phyloP scores from a whole-genome alignment of 768 basidiomycete genomes.

The Trichaptum fuscoviolaceum region DNA sequence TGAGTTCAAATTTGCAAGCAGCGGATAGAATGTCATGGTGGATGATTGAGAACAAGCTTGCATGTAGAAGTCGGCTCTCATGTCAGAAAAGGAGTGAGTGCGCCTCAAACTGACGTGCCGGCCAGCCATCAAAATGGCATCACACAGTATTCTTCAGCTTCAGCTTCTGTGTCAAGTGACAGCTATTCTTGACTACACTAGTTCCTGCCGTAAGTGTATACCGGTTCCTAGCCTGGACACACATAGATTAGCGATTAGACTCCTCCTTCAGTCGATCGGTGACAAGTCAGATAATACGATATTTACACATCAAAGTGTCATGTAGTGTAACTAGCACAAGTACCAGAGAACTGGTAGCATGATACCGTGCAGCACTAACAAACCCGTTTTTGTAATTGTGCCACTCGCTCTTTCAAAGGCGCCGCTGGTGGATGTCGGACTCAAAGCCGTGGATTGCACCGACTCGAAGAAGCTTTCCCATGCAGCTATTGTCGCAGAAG shows the following conservation, averaged over 20 bases:
- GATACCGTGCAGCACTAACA: neutral
- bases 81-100: too few species aligned
- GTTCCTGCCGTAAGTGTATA: neutral
- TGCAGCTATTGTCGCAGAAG: constrained; percentile 48
- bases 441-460: constrained; percentile 27
- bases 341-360: neutral
- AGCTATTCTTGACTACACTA: neutral
- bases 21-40: too few species aligned
- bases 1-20: neutral
- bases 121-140: too few species aligned
- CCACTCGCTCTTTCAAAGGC: neutral
- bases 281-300: neutral
- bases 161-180: neutral
- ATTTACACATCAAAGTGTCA: neutral
- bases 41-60: too few species aligned
- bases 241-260: neutral
- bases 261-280: neutral
- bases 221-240: neutral
- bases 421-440: neutral
- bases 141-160: too few species aligned
- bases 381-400: neutral
- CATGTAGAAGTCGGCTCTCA: too few species aligned
- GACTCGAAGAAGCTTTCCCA: constrained; percentile 44
- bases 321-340: neutral
- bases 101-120: too few species aligned